Percentiles rank a stretch among this genome's conserved stretches.
These are phyloP conservation scores for Sphaceloma murrayae DNA, from an alignment of 2,329 filamentous ascomycete species.

Conservation along the genomic window DNA sequence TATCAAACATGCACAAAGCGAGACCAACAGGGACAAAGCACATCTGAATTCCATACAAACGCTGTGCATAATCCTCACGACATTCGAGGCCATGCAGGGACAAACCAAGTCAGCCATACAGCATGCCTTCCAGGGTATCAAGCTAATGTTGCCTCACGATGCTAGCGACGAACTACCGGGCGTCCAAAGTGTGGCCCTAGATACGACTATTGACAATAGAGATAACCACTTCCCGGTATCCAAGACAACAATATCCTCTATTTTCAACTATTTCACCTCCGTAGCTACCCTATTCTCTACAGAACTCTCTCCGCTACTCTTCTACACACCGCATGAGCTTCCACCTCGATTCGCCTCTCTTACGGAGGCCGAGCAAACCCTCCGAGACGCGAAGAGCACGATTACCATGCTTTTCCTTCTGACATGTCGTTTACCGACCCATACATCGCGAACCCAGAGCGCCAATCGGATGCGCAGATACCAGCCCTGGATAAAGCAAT, in stretches of 20 bases:
- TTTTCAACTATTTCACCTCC: conserved; percentile 9
- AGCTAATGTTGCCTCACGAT: neutral
- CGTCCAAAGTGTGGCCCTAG: neutral
- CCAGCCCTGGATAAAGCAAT: neutral
- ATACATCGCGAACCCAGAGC: neutral
- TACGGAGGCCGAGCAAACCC: neutral
- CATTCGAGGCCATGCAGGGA: conserved; percentile 8
- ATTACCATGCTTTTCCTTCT: conserved; percentile 6
- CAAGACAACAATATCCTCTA: neutral
- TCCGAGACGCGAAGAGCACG: conserved; percentile 2
- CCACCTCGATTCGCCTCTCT: conserved; percentile 1
- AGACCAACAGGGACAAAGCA: neutral
- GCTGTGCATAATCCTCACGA: conserved; percentile 5
- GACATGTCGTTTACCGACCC: conserved; percentile 1
- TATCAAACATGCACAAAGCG: conserved; percentile 5
- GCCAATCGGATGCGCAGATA: conserved; percentile 9
- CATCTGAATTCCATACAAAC: conserved; percentile 4
- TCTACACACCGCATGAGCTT: neutral
- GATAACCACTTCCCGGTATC: conserved; percentile 2
- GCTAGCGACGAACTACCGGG: neutral
- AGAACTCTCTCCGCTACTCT: conserved; percentile 1
- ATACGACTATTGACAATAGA: neutral
- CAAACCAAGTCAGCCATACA: conserved; percentile 8
- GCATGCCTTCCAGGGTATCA: conserved; percentile 8
- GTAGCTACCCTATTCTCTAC: conserved; percentile 2